Conservation (phyloP, 352 stramenopile genomes). For the Globisporangium nunn region DNA sequence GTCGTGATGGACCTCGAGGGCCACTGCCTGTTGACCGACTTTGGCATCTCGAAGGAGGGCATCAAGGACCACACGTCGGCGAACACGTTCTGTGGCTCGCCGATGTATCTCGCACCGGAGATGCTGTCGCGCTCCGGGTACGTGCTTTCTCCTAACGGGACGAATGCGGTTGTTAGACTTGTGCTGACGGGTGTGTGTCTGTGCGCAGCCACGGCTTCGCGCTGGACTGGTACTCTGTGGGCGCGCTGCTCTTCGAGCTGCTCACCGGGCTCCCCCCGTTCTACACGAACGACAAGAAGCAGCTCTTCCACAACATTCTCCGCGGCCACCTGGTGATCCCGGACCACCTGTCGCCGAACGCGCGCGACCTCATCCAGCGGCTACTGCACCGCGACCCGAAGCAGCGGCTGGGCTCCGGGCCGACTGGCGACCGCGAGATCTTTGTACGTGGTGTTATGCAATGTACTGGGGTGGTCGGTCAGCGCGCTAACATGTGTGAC, state of each 20-base stretch:
- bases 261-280: constrained; percentile 81
- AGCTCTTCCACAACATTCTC: constrained; percentile 88
- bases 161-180: neutral
- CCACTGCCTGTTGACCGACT: constrained; percentile 77
- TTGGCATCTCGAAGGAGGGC: constrained; percentile 84
- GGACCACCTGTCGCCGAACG: constrained; percentile 68
- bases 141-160: neutral
- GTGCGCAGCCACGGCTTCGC: constrained; percentile 54
- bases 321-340: constrained; percentile 75
- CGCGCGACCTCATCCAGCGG: constrained; percentile 70
- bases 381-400: constrained; percentile 78
- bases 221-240: constrained; percentile 83
- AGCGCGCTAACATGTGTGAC: neutral
- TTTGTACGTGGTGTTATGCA: constrained; percentile 35
- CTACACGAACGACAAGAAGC: constrained; percentile 87
- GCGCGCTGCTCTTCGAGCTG: constrained; percentile 71
- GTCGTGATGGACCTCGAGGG: constrained; percentile 84
- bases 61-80: constrained; percentile 83
- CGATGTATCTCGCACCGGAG: constrained; percentile 81
- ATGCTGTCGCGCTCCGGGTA: constrained; percentile 73
- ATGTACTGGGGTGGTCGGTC: neutral
- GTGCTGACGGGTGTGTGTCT: neutral
- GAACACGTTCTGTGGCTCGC: constrained; percentile 84
- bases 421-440: constrained; percentile 73
- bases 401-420: constrained; percentile 67